phyloP scores from a whole-genome alignment of 2,329 filamentous ascomycete species.

The Pseudogymnoascus sp. region DNA sequence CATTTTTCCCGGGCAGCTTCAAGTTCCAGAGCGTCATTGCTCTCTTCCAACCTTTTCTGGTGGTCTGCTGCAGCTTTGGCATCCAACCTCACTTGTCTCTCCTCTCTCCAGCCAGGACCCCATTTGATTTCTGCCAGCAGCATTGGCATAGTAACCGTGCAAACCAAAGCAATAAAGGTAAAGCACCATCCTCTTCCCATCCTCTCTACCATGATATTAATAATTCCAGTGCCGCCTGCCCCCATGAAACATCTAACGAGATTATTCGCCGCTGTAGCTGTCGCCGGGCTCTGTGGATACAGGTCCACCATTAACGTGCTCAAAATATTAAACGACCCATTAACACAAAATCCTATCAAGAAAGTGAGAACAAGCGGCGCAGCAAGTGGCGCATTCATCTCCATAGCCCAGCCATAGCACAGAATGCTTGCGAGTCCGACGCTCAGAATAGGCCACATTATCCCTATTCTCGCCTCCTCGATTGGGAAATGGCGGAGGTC shows the following conservation, averaged over 20 bases:
- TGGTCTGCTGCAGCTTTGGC: constrained; percentile 24
- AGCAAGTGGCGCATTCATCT: constrained; percentile 44
- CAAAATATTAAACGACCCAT: constrained; percentile 52
- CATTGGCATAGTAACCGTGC: constrained; percentile 40
- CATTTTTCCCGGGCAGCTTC: not conserved
- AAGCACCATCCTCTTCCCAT: constrained; percentile 17
- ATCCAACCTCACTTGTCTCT: constrained; percentile 38
- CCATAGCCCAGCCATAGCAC: constrained; percentile 51
- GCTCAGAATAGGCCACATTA: constrained; percentile 47
- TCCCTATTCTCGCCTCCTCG: constrained; percentile 41
- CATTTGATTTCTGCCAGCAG: constrained; percentile 43
- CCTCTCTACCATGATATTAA: constrained; percentile 12
- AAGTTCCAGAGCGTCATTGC: not conserved
- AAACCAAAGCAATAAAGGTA: constrained; percentile 44
- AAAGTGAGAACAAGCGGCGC: constrained; percentile 50
- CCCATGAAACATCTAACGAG: constrained; percentile 11
- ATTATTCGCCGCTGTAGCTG: constrained; percentile 12
- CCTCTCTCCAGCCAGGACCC: constrained; percentile 45
- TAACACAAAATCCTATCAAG: constrained; percentile 49
- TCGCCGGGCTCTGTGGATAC: constrained; percentile 6
- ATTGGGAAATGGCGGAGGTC: constrained; percentile 37
- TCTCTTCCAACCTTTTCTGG: constrained; percentile 19
- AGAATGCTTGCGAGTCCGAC: constrained; percentile 47
- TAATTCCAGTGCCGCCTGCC: constrained; percentile 3
- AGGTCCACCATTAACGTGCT: constrained; percentile 14